Conservation (phyloP, 2,329 filamentous ascomycete genomes). For the Raffaelea arxii region DNA sequence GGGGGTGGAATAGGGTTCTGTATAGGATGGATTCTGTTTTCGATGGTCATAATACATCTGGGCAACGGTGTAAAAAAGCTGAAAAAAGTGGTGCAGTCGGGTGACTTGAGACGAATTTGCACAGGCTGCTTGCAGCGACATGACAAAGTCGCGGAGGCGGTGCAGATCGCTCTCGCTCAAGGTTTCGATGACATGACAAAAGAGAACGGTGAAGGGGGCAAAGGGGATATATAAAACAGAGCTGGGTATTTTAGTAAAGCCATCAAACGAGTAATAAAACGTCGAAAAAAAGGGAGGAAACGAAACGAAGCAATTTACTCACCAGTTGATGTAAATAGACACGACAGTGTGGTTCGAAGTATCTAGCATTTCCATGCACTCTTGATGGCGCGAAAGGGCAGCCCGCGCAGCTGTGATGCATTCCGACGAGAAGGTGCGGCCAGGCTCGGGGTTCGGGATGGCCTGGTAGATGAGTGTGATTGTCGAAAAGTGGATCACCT, state of each 20-base stretch:
- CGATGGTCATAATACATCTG: background rate
- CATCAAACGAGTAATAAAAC: background rate
- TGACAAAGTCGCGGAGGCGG: slow-evolving; percentile 45
- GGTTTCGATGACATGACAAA: slow-evolving; percentile 48
- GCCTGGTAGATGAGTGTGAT: slow-evolving; percentile 43
- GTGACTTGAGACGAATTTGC: background rate
- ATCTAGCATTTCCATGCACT: slow-evolving; percentile 36
- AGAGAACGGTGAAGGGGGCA: slow-evolving; percentile 49
- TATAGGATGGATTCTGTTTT: background rate
- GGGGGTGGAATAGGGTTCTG: background rate
- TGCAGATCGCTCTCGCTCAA: slow-evolving; percentile 41
- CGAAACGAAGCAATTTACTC: too few relatives aligned
- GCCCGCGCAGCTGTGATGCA: background rate
- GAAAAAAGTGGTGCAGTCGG: background rate
- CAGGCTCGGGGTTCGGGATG: slow-evolving; percentile 24
- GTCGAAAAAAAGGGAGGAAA: background rate
- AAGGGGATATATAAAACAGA: slow-evolving; percentile 46
- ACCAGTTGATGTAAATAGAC: slow-evolving; percentile 39
- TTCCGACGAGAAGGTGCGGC: slow-evolving; percentile 12
- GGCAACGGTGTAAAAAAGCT: background rate
- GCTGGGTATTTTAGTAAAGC: slow-evolving; percentile 11
- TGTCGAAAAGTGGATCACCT: slow-evolving; percentile 36
- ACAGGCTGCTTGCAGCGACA: slow-evolving; percentile 29
- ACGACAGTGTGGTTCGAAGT: slow-evolving; percentile 26
- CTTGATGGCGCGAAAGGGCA: slow-evolving; percentile 15